Conservation (phyloP, 140 eudicot genomes). For the Oenanthe javanica region DNA sequence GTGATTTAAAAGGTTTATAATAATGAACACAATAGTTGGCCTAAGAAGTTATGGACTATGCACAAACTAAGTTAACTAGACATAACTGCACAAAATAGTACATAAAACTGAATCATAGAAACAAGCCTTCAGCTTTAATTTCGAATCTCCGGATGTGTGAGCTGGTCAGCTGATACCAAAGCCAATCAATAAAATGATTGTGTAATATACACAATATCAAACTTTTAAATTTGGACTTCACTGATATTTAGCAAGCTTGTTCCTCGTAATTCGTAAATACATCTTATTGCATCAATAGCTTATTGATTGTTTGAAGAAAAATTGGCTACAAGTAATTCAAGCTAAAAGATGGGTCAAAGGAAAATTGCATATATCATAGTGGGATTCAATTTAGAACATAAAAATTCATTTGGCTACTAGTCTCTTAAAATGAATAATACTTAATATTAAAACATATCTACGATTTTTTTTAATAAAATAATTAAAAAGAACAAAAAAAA, state of each 20-base stretch:
- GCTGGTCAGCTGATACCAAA: background rate
- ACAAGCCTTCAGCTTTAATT: background rate
- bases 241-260: background rate
- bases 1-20: background rate
- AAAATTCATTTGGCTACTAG: too few species aligned
- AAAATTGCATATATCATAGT: background rate
- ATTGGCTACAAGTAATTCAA: background rate
- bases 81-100: background rate
- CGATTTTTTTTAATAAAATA: background rate
- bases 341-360: background rate
- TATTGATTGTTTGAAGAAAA: background rate
- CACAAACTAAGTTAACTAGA: background rate
- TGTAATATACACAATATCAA: background rate
- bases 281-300: background rate
- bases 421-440: background rate
- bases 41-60: background rate
- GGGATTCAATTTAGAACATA: background rate
- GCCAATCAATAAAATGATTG: background rate
- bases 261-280: background rate
- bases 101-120: background rate
- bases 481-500: background rate
- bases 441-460: background rate
- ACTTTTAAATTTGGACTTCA: background rate
- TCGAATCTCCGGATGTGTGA: background rate
- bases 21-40: background rate